Conservation (phyloP, 805 yeast genomes). For the Metschnikowia baotianmanensis region DNA sequence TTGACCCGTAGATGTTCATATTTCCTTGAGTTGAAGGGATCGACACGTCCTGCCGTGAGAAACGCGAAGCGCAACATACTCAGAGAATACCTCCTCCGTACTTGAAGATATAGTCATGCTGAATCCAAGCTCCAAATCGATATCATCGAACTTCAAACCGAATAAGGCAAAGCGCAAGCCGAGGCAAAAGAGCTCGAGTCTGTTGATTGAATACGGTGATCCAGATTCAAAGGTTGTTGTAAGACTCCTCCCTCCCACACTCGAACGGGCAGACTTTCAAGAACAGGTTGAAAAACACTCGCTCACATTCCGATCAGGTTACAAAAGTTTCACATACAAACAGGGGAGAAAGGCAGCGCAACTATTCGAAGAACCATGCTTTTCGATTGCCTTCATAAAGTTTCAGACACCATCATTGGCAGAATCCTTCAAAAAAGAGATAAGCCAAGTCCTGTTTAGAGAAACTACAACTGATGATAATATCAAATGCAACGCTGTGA, state of each 20-base stretch:
- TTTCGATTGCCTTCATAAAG: conserved; percentile 20
- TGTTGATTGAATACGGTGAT: conserved; percentile 15
- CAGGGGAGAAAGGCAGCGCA: conserved; percentile 18
- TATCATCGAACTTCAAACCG: not conserved
- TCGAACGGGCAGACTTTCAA: conserved; percentile 17
- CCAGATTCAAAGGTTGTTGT: conserved; percentile 18
- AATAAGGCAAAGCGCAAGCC: conserved; percentile 2
- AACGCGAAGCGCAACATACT: conserved; percentile 2
- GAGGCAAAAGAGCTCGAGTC: not conserved
- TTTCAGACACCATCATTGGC: conserved; percentile 13
- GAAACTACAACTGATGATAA: conserved; percentile 26
- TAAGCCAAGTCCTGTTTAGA: conserved; percentile 23
- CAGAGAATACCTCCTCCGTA: not conserved
- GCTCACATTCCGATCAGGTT: conserved; percentile 1
- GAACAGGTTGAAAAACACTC: conserved; percentile 21
- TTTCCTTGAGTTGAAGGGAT: no score
- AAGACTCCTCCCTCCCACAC: conserved; percentile 25
- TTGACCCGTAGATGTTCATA: no score
- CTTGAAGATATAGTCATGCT: not conserved
- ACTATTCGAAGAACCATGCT: conserved; percentile 21
- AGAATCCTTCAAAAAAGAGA: conserved; percentile 10
- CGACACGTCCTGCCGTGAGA: not conserved
- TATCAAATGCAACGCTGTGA: conserved; percentile 18
- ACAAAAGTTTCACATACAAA: conserved; percentile 14
- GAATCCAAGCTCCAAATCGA: not conserved